Evolutionary conservation across 768 basidiomycete genomes (phyloP), one percentile per base, ranked within the genome.

Genomic region (Cantharellus anzutake): DNA sequence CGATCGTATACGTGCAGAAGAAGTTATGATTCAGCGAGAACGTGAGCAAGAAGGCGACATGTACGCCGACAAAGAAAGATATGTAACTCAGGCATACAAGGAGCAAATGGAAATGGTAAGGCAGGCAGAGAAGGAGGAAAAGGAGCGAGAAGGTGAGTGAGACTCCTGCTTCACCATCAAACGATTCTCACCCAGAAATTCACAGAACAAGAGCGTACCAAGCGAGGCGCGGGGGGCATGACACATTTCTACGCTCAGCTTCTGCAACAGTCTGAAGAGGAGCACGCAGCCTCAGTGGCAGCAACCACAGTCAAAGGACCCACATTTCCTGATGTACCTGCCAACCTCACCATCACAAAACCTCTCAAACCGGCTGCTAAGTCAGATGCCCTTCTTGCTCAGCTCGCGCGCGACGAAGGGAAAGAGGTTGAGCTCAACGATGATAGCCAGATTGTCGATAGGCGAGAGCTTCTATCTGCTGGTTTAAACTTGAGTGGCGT

Each of bases 11-110:
- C 78, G 92, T 59, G 96, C 96, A 0, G 96, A 99, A 70, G 94
- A 98, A 71, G 97, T 98, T 76, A 85, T 94, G 85, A 84, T 97
- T 68, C 87, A 93, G 68, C 77, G 80, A 51, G 96, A 98, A 70
- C 79, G 96, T 29, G 89, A 93, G 71, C 73, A 77, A 20, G 96
- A 99, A 71, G 96, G 96, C 0, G 92, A 92, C 62, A 79, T 91
- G 69, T 99, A 89, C 68, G 77, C 77, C 60, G 96, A 89, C 73
- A 98, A 93, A 74, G 96, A 97, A 59, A 76, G 82, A n/a, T 99
- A 98, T 66, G 94, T 98, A 56, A 99, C 96, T 0, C 88, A 91
- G 66, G 91, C 89, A 34, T 99, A 99, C 73, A 92, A 91, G 69
- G 85, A 88, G 56, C 96, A 98, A 71, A 86, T 96, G 82, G 92